Evolutionary conservation across 2,329 filamentous ascomycete species (phyloP).

Genomic region (Penicillium palitans): DNA sequence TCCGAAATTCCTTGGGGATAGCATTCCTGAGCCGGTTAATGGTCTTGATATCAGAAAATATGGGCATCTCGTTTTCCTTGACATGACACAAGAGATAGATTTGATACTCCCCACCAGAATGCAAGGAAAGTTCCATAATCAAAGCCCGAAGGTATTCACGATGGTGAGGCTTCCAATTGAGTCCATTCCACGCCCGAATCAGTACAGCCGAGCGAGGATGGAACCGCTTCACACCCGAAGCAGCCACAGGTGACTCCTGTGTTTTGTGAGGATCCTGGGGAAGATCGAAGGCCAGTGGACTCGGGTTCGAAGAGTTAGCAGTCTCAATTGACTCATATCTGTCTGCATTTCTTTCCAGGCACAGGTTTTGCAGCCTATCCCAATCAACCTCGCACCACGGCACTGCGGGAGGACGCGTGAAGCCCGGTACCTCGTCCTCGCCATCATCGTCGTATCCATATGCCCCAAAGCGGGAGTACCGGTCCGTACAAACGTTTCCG

Average conservation of each 20-base stretch:
- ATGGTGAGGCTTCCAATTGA: slow-evolving; percentile 75
- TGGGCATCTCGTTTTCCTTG: slow-evolving; percentile 69
- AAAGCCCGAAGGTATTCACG: slow-evolving; percentile 79
- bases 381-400: slow-evolving; percentile 67
- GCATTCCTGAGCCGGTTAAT: slow-evolving; percentile 57
- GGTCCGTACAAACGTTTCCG: slow-evolving; percentile 65
- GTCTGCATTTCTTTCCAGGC: slow-evolving; percentile 64
- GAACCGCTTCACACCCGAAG: slow-evolving; percentile 12
- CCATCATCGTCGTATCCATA: slow-evolving; percentile 43
- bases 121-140: slow-evolving; percentile 73
- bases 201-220: slow-evolving; percentile 68
- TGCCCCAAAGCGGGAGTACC: slow-evolving; percentile 67
- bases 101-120: slow-evolving; percentile 73
- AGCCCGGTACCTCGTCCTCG: slow-evolving; percentile 25
- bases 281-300: slow-evolving; percentile 19
- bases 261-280: slow-evolving; percentile 14
- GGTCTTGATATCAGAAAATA: slow-evolving; percentile 68
- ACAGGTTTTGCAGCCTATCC: slow-evolving; percentile 68
- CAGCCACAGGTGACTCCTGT: slow-evolving; percentile 1
- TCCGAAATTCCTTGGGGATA: slow-evolving; percentile 36
- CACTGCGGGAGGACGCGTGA: slow-evolving; percentile 28
- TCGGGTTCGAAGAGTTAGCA: slow-evolving; percentile 18
- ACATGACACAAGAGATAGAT: slow-evolving; percentile 78
- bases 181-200: slow-evolving; percentile 79
- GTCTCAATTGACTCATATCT: slow-evolving; percentile 53